A percentile compares a stretch with the other conserved stretches of the same genome.
Conservation (phyloP, 1,139 yeast genomes). For the Suhomyces yuchorum region DNA sequence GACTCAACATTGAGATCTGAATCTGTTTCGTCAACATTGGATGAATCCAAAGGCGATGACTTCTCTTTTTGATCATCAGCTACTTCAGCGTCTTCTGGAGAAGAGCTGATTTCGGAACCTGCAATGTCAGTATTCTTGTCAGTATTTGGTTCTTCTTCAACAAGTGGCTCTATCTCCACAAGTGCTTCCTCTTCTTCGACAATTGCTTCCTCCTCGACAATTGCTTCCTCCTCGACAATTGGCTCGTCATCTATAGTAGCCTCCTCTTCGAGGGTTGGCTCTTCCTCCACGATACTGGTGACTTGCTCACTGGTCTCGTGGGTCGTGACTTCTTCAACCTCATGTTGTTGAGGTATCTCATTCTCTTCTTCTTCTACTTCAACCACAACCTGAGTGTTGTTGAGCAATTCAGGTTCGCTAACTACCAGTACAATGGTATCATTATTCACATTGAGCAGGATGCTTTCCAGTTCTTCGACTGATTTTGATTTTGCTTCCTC, state of each 20-base stretch:
- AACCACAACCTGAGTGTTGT: background rate
- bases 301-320: background rate
- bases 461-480: background rate
- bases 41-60: background rate
- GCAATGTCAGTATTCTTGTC: background rate
- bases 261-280: background rate
- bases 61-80: background rate
- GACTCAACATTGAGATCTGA: background rate
- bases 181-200: background rate
- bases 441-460: background rate
- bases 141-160: background rate
- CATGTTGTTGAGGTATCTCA: background rate
- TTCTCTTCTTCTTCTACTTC: conserved; percentile 1
- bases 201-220: background rate
- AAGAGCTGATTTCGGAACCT: background rate
- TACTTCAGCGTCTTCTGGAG: background rate
- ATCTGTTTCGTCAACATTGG: background rate
- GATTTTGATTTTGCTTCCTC: background rate
- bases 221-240: background rate
- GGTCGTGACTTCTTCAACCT: background rate
- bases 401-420: too few species aligned
- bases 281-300: background rate
- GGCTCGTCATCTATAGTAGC: background rate
- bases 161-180: background rate
- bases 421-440: too few species aligned